Evolutionary conservation across 441 rosid species (phyloP).

Genomic region (Euphorbia celastroides): DNA sequence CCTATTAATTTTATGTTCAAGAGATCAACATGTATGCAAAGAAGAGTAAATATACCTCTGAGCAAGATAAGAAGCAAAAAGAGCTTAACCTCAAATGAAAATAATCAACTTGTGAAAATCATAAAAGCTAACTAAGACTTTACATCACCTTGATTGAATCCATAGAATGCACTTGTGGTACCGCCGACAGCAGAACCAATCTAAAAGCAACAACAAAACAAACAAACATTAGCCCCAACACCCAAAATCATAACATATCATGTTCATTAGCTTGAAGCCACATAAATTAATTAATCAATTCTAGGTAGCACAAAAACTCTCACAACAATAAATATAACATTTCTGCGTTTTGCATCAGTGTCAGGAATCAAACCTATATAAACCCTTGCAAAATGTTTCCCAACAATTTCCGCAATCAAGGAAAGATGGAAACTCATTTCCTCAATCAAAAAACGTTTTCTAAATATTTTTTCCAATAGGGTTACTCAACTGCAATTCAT

Average conservation of each 20-base stretch:
- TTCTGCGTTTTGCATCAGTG: too few species aligned
- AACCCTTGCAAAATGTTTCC: too few species aligned
- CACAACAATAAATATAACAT: too few species aligned
- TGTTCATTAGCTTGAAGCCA: not conserved
- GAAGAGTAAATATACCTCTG: not conserved
- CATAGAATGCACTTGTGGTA: conserved; percentile 78
- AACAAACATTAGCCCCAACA: conserved; percentile 4
- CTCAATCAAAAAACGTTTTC: too few species aligned
- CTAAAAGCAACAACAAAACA: conserved; percentile 30
- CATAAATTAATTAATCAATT: not conserved
- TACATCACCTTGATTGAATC: conserved; percentile 72
- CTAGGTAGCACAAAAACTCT: too few species aligned
- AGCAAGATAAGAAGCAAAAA: not conserved
- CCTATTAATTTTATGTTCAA: not conserved
- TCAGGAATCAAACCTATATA: too few species aligned
- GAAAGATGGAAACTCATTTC: too few species aligned
- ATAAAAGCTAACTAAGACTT: not conserved
- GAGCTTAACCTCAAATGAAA: conserved; percentile 5
- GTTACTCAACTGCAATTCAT: too few species aligned
- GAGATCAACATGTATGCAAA: not conserved
- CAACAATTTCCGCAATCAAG: too few species aligned
- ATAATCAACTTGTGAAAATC: not conserved
- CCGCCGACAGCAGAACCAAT: conserved; percentile 96
- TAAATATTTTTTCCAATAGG: too few species aligned
- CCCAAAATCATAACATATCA: not conserved